These are phyloP conservation scores for Biscutella laevigata DNA, from an alignment of 441 rosid species.

Conservation along the genomic window DNA sequence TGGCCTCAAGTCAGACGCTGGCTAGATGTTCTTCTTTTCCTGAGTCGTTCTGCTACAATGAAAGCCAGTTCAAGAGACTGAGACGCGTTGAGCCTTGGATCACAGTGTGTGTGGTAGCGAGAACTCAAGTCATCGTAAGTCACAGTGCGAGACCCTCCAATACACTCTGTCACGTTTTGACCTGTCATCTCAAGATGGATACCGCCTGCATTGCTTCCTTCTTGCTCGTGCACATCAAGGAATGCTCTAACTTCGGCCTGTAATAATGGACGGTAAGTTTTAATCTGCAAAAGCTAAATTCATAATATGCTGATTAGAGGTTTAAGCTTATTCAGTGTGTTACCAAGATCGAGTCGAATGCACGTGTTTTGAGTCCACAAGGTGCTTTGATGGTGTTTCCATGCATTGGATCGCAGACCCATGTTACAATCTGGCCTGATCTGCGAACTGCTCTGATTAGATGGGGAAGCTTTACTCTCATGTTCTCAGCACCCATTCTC, in stretches of 20 bases:
- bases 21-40: conserved; percentile 47
- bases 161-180: conserved; percentile 71
- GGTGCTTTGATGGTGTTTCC: conserved; percentile 88
- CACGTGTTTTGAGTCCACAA: conserved; percentile 73
- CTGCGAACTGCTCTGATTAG: conserved; percentile 64
- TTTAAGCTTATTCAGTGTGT: conserved; percentile 17
- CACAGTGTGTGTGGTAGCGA: conserved; percentile 70
- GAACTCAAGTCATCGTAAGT: conserved; percentile 56
- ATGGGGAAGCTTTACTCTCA: conserved; percentile 78
- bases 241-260: conserved; percentile 69
- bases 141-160: conserved; percentile 73
- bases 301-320: not conserved
- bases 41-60: conserved; percentile 57
- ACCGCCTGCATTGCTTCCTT: conserved; percentile 75
- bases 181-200: conserved; percentile 76
- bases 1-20: conserved; percentile 27
- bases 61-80: conserved; percentile 63
- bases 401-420: conserved; percentile 89
- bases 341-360: conserved; percentile 77
- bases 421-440: conserved; percentile 72
- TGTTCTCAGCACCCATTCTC: conserved; percentile 89
- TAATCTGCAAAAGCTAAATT: not conserved
- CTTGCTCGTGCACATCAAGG: conserved; percentile 76
- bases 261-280: not conserved
- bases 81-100: conserved; percentile 67